Evolutionary conservation across 768 basidiomycete genomes (phyloP).

Genomic region (Psilocybe subaeruginosa): DNA sequence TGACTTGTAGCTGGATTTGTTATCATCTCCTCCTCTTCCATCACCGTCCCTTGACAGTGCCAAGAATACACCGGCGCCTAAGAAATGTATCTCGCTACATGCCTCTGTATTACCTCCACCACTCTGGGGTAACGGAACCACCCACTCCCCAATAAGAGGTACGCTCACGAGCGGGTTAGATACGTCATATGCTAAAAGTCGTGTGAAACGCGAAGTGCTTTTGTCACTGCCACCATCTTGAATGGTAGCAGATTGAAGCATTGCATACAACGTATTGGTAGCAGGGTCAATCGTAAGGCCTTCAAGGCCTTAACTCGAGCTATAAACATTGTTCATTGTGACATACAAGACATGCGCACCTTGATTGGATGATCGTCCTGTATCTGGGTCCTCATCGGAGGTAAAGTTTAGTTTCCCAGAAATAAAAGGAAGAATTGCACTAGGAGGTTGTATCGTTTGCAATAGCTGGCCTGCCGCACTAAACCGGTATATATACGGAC

Average conservation of each 20-base stretch:
- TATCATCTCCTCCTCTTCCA: constrained; percentile 56
- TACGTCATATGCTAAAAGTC: constrained; percentile 60
- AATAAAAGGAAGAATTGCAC: constrained; percentile 53
- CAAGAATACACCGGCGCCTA: constrained; percentile 57
- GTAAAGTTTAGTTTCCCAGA: constrained; percentile 57
- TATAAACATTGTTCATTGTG: not conserved
- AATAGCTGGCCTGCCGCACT: constrained; percentile 47
- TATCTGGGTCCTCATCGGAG: constrained; percentile 46
- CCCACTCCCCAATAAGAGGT: constrained; percentile 56
- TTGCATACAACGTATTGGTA: constrained; percentile 56
- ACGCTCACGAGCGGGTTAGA: constrained; percentile 35
- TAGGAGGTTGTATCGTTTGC: constrained; percentile 60
- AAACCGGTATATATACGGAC: constrained; percentile 65
- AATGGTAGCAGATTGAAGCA: constrained; percentile 64
- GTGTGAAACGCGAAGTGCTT: constrained; percentile 51
- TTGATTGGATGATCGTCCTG: constrained; percentile 59
- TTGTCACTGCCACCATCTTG: constrained; percentile 62
- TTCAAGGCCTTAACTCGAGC: constrained; percentile 50
- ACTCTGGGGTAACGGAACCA: constrained; percentile 59
- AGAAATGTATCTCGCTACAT: constrained; percentile 61
- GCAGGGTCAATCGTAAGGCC: constrained; percentile 54
- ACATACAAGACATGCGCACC: constrained; percentile 31
- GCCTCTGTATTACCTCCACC: constrained; percentile 49
- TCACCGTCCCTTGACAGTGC: constrained; percentile 62
- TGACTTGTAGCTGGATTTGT: constrained; percentile 56